These are phyloP conservation scores for Zygotorulaspora chibaensis DNA, from an alignment of 805 yeast genomes.

Conservation along the genomic window DNA sequence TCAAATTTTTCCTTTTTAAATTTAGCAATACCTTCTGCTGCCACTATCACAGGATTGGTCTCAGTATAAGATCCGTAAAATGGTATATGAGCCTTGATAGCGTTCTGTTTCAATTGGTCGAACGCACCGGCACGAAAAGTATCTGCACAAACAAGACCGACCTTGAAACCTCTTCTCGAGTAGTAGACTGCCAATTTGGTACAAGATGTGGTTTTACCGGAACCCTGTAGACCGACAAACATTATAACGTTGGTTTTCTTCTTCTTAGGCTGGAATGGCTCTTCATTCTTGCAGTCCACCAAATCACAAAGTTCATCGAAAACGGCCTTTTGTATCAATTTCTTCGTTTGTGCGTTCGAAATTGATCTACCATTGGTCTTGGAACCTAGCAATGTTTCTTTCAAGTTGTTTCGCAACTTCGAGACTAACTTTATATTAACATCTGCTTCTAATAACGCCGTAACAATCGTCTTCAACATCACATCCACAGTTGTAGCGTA, in stretches of 20 bases:
- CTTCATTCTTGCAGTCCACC: slow-evolving; percentile 59
- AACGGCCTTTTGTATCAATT: slow-evolving; percentile 81
- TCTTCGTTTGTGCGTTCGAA: slow-evolving; percentile 57
- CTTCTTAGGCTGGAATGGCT: slow-evolving; percentile 80
- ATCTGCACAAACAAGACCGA: slow-evolving; percentile 97
- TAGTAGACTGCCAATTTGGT: slow-evolving; percentile 94
- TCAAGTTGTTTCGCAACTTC: slow-evolving; percentile 66
- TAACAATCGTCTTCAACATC: slow-evolving; percentile 82
- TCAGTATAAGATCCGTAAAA: slow-evolving; percentile 93
- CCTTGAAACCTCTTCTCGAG: slow-evolving; percentile 88
- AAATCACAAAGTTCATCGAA: slow-evolving; percentile 86
- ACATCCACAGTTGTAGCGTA: slow-evolving; percentile 54
- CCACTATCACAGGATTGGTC: slow-evolving; percentile 91
- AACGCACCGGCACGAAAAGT: slow-evolving; percentile 99
- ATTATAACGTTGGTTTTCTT: slow-evolving; percentile 75
- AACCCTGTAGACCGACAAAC: slow-evolving; percentile 98
- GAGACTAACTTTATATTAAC: slow-evolving; percentile 85
- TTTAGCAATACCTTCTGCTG: slow-evolving; percentile 85
- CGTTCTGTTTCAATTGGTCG: slow-evolving; percentile 96
- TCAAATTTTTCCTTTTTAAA: slow-evolving; percentile 90
- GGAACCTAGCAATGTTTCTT: slow-evolving; percentile 49
- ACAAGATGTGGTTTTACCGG: slow-evolving; percentile 97
- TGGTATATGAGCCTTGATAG: slow-evolving; percentile 91
- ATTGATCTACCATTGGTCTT: slow-evolving; percentile 39
- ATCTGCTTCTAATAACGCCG: slow-evolving; percentile 89